Evolutionary conservation across 208 protist genomes (phyloP), one percentile per base, ranked within the genome.

Genomic region (Wallacemonas sp.): DNA sequence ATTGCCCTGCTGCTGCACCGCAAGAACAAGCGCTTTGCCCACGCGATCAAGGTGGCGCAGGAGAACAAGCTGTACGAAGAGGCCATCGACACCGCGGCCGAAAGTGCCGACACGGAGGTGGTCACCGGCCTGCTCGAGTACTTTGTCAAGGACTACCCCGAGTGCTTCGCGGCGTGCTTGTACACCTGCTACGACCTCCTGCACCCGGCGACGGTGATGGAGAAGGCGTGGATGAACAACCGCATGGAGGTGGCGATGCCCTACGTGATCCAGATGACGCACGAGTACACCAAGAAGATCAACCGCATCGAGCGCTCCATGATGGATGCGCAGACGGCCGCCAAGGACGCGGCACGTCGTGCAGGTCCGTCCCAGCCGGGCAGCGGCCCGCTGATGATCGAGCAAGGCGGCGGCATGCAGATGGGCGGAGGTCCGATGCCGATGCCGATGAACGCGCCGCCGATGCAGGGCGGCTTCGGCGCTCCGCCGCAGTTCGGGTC

Each of bases 181-280:
- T 99, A 98, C 86, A 96, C 93, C 11, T 99, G 99, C 84, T 99
- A 99, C 81, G 97, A 99, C 54, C 79, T 98, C 16, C 59, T 98
- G 48, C 54, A 79, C 29, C 95, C 97, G 14, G 91, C 98, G 50
- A 86, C 98, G 1, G 98, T 99, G 29, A 61, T 99, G 52, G 98
- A 99, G 86, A 95, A 99, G 36, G 97, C 98, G 22, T 99, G 99
- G 99, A 79, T 97, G 61, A 90, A 99, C 76, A 86, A 97, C 57
- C 89, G 99, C 59, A 97, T 90, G 5, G 99, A 99, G 68, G 92
- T 98, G 63, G 97, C 92, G 5, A 99, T 99, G 98, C 99, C 99
- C 52, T 99, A 97, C 86, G 67, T 99, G 42, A 98, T 99, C 69
- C 98, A 99, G 82, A 81, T 91, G 20, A 86, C 98, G 16, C 78